Conservation (phyloP, 108 stramenopile species). For the Nitzschia inconspicua region DNA sequence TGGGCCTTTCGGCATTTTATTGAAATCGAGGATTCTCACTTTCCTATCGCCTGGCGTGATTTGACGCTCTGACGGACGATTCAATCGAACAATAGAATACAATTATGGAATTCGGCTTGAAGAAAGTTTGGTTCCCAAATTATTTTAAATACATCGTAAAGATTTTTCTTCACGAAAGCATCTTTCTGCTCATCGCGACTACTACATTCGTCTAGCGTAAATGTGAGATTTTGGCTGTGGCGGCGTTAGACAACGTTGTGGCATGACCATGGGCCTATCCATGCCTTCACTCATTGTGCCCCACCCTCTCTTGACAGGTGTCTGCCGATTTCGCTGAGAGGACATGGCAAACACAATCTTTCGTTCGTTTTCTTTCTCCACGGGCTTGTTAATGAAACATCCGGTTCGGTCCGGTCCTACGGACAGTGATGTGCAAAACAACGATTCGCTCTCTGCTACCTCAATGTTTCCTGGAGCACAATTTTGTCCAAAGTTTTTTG, state of each 20-base stretch:
- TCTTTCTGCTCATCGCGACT: background rate
- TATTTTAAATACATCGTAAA: background rate
- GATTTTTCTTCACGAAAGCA: background rate
- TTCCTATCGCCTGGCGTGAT: conserved; percentile 63
- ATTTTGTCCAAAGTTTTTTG: too few relatives aligned
- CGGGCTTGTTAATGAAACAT: too few relatives aligned
- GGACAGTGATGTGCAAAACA: too few relatives aligned
- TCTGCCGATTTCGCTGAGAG: background rate
- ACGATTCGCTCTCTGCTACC: too few relatives aligned
- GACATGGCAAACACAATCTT: background rate
- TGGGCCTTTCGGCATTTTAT: conserved; percentile 73
- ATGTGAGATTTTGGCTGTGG: background rate
- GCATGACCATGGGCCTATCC: background rate
- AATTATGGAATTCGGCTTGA: background rate
- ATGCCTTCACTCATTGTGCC: too few relatives aligned
- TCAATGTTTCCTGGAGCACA: too few relatives aligned
- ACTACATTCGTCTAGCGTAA: background rate
- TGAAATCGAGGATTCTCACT: conserved; percentile 55
- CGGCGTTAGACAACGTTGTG: background rate
- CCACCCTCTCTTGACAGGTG: too few relatives aligned
- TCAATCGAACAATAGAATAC: background rate
- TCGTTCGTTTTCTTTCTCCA: too few relatives aligned
- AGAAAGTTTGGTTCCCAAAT: background rate
- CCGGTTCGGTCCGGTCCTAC: too few relatives aligned
- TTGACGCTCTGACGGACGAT: conserved; percentile 17